phyloP scores from a whole-genome alignment of 2,329 filamentous ascomycete genomes.

The Didymella pinodella region DNA sequence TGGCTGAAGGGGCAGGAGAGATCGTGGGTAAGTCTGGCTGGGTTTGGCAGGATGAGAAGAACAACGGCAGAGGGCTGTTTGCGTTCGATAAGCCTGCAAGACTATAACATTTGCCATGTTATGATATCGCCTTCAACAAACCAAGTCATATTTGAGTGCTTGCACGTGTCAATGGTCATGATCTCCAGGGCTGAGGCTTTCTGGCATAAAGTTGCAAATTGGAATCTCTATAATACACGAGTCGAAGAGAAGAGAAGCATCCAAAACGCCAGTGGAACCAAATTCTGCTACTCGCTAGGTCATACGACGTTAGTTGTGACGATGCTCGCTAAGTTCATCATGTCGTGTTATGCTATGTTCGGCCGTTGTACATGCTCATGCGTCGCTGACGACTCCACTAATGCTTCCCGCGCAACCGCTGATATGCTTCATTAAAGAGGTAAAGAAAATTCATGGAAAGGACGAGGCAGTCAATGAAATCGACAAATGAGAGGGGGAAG shows the following conservation, averaged over 20 bases:
- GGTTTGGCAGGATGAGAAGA: constrained; percentile 50
- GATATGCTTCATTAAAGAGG: constrained; percentile 19
- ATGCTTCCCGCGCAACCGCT: constrained; percentile 12
- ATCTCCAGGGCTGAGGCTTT: not conserved
- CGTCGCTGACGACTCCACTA: constrained; percentile 18
- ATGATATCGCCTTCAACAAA: not conserved
- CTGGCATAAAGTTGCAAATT: not conserved
- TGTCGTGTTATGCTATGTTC: constrained; percentile 21
- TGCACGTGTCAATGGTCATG: not conserved
- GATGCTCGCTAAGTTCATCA: constrained; percentile 22
- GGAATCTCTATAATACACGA: constrained; percentile 13
- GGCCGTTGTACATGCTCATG: constrained; percentile 20
- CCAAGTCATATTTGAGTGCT: not conserved
- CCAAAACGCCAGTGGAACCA: constrained; percentile 5
- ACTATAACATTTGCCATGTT: not conserved
- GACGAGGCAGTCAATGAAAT: not conserved
- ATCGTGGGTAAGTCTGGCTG: constrained; percentile 59
- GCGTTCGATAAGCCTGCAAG: constrained; percentile 33
- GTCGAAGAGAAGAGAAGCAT: constrained; percentile 8
- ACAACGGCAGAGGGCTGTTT: constrained; percentile 42
- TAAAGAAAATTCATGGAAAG: not conserved
- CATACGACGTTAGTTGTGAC: constrained; percentile 6
- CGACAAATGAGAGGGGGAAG: not conserved
- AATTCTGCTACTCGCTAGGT: constrained; percentile 7
- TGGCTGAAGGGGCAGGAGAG: constrained; percentile 56